These are phyloP conservation scores for Yamadazyma taylorii DNA, from an alignment of 1,139 yeast species.

Conservation along the genomic window DNA sequence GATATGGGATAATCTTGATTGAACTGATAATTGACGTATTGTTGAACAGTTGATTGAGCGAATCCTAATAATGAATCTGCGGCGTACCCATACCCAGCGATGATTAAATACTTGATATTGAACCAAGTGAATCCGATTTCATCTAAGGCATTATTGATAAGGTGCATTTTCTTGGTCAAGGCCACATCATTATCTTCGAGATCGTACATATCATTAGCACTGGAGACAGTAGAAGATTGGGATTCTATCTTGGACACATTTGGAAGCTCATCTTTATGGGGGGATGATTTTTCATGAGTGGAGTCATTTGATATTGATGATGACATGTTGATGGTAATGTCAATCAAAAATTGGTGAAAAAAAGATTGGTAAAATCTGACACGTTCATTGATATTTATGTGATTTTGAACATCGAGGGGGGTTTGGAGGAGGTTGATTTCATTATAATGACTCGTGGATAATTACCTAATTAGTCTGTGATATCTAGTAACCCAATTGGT, in stretches of 20 bases:
- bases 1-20: constrained; percentile 19
- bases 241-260: neutral
- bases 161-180: constrained; percentile 35
- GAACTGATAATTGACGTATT: constrained; percentile 32
- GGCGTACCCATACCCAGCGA: constrained; percentile 24
- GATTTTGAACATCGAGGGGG: too few species aligned
- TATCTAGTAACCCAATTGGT: too few species aligned
- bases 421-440: too few species aligned
- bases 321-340: too few species aligned
- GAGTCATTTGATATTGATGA: too few species aligned
- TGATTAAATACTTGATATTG: constrained; percentile 36
- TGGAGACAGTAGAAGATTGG: neutral
- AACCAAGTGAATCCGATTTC: constrained; percentile 54
- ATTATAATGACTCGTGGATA: too few species aligned
- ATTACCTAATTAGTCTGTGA: too few species aligned
- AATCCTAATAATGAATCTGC: constrained; percentile 23
- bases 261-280: too few species aligned
- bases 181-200: constrained; percentile 28
- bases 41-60: constrained; percentile 44
- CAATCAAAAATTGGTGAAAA: too few species aligned
- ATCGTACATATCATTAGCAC: constrained; percentile 17
- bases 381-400: too few species aligned
- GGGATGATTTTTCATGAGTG: too few species aligned
- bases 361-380: too few species aligned
- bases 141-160: constrained; percentile 48